These are phyloP conservation scores for Calonectria henricotiae DNA, from an alignment of 2,329 filamentous ascomycete species.

Conservation along the genomic window DNA sequence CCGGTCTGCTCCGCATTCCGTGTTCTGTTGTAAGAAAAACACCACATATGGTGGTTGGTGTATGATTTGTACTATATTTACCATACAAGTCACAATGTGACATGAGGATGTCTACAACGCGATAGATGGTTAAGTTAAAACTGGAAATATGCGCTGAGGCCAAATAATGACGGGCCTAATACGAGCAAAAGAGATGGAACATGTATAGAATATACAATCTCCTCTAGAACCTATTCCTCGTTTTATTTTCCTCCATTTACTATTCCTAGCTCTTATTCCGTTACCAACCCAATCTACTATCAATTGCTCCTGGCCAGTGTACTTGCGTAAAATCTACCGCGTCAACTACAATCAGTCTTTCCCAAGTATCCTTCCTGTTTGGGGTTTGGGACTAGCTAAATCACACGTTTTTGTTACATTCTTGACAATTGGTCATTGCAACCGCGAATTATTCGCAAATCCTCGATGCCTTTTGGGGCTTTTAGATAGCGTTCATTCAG, in stretches of 20 bases:
- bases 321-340: too few relatives aligned
- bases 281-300: too few relatives aligned
- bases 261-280: too few relatives aligned
- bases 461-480: too few relatives aligned
- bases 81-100: slow-evolving; percentile 38
- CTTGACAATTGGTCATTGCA: too few relatives aligned
- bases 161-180: slow-evolving; percentile 18
- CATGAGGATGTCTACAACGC: slow-evolving; percentile 43
- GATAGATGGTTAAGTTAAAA: slow-evolving; percentile 33
- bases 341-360: too few relatives aligned
- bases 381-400: too few relatives aligned
- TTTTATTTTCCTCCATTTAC: slow-evolving; percentile 19
- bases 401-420: too few relatives aligned
- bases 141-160: slow-evolving; percentile 1
- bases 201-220: slow-evolving; percentile 48
- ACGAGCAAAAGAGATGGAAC: slow-evolving; percentile 33
- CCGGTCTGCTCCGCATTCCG: slow-evolving; percentile 32
- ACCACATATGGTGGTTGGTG: slow-evolving; percentile 46
- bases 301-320: too few relatives aligned
- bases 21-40: slow-evolving; percentile 43
- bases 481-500: too few relatives aligned
- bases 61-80: slow-evolving; percentile 53
- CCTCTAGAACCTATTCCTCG: slow-evolving; percentile 40
- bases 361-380: too few relatives aligned
- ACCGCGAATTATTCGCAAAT: too few relatives aligned